These are phyloP conservation scores for Ceratocystis colombiana DNA, from an alignment of 2,329 filamentous ascomycete genomes.

Conservation along the genomic window DNA sequence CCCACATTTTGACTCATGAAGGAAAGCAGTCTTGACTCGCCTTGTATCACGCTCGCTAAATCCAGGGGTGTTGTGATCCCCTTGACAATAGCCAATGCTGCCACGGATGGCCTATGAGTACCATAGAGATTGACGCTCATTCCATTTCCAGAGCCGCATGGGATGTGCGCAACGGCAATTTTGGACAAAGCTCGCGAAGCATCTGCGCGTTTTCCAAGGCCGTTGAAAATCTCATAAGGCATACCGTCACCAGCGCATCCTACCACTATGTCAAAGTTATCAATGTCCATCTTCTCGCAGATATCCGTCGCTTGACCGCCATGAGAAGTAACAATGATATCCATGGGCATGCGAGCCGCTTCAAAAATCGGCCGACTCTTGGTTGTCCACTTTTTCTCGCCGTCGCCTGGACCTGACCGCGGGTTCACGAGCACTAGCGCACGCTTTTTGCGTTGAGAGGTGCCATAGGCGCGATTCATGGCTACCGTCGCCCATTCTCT, in stretches of 20 bases:
- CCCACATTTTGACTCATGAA: constrained; percentile 88
- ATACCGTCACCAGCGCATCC: constrained; percentile 89
- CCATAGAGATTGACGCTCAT: constrained; percentile 86
- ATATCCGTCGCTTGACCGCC: constrained; percentile 71
- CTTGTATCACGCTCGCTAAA: constrained; percentile 78
- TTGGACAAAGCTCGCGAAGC: constrained; percentile 63
- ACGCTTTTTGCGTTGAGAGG: constrained; percentile 58
- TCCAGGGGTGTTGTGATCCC: constrained; percentile 76
- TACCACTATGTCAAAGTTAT: constrained; percentile 73
- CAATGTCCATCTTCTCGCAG: constrained; percentile 62
- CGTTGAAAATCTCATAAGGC: constrained; percentile 90
- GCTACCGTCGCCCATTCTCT: constrained; percentile 55
- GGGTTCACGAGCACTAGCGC: constrained; percentile 89
- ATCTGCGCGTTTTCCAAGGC: constrained; percentile 65
- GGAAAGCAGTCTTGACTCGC: constrained; percentile 60
- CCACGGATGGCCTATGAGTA: constrained; percentile 61
- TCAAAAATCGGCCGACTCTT: constrained; percentile 73
- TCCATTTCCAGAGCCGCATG: constrained; percentile 88
- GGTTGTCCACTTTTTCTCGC: constrained; percentile 60
- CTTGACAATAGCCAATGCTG: constrained; percentile 78
- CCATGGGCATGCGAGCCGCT: constrained; percentile 66
- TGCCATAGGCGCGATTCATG: constrained; percentile 59
- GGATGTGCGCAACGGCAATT: constrained; percentile 75
- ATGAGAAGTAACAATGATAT: constrained; percentile 61
- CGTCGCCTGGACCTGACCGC: constrained; percentile 71